phyloP scores from a whole-genome alignment of 176 grass and related monocot species.

The Rhipidocladum racemiflorum region DNA sequence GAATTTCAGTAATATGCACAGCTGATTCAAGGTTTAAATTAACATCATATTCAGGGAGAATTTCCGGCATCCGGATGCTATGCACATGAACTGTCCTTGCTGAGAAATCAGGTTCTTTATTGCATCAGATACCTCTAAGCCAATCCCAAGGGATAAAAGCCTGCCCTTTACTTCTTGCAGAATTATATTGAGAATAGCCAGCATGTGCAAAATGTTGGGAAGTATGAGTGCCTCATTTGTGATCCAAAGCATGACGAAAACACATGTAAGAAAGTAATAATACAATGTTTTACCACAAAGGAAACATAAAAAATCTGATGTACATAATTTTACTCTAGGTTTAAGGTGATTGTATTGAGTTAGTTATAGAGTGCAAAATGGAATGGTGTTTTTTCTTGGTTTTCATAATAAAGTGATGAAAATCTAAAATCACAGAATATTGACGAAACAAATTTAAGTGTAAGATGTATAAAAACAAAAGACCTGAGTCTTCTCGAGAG shows the following conservation, averaged over 20 bases:
- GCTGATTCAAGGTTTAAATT: constrained; percentile 11
- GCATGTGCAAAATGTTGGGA: constrained; percentile 50
- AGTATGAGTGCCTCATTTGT: constrained; percentile 11
- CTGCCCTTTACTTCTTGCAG: constrained; percentile 73
- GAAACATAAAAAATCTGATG: not conserved
- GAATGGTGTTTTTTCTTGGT: not conserved
- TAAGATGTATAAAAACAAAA: constrained; percentile 11
- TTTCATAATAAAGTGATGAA: not conserved
- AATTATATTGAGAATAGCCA: constrained; percentile 84
- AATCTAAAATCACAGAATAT: not conserved
- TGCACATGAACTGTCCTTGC: constrained; percentile 48
- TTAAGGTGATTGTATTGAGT: not conserved
- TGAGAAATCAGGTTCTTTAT: constrained; percentile 60
- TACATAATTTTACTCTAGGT: constrained; percentile 1
- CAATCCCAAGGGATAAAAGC: constrained; percentile 58
- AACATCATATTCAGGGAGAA: constrained; percentile 18
- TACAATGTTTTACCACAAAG: not conserved
- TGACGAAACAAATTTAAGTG: not conserved
- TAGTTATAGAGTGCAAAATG: not conserved
- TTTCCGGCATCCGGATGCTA: constrained; percentile 18
- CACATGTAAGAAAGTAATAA: not conserved
- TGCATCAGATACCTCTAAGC: constrained; percentile 65
- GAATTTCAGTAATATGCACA: constrained; percentile 35
- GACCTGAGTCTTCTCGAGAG: constrained; percentile 87
- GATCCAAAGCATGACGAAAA: not conserved